A percentile compares a stretch with the other conserved stretches of the same genome.
These are phyloP conservation scores for Porcisia deanei DNA, from an alignment of 208 protist species.

Conservation along the genomic window DNA sequence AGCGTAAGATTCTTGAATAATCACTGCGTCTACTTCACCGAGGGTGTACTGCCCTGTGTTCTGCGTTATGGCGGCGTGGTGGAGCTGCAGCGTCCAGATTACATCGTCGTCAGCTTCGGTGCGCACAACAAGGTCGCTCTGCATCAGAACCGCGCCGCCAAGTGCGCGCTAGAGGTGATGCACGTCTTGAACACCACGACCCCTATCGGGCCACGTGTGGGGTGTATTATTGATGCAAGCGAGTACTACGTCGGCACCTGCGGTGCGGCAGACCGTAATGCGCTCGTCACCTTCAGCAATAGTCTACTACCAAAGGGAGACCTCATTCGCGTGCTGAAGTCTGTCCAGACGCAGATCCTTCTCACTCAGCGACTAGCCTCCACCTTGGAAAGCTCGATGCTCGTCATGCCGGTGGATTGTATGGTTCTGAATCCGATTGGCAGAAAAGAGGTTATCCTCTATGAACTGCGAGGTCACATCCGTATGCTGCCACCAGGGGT, in stretches of 20 bases:
- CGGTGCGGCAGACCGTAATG: constrained; percentile 41
- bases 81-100: constrained; percentile 47
- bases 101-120: constrained; percentile 43
- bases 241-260: constrained; percentile 76
- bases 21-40: constrained; percentile 40
- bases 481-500: constrained; percentile 17
- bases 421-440: constrained; percentile 26
- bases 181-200: constrained; percentile 27
- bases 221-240: constrained; percentile 54
- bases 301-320: constrained; percentile 30
- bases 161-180: constrained; percentile 53
- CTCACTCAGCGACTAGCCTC: constrained; percentile 49
- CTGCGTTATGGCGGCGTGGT: constrained; percentile 60
- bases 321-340: constrained; percentile 43
- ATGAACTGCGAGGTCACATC: constrained; percentile 52
- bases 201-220: constrained; percentile 33
- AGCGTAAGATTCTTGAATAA: constrained; percentile 27
- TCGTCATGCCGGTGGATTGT: constrained; percentile 58
- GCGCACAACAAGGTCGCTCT: constrained; percentile 40
- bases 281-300: constrained; percentile 42
- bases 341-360: constrained; percentile 46
- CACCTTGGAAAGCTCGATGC: constrained; percentile 45
- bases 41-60: constrained; percentile 41
- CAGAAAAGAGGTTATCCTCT: constrained; percentile 31
- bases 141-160: constrained; percentile 60